These are phyloP conservation scores for Gossypium arboreum DNA, from an alignment of 345 rosid genomes.

Conservation along the genomic window DNA sequence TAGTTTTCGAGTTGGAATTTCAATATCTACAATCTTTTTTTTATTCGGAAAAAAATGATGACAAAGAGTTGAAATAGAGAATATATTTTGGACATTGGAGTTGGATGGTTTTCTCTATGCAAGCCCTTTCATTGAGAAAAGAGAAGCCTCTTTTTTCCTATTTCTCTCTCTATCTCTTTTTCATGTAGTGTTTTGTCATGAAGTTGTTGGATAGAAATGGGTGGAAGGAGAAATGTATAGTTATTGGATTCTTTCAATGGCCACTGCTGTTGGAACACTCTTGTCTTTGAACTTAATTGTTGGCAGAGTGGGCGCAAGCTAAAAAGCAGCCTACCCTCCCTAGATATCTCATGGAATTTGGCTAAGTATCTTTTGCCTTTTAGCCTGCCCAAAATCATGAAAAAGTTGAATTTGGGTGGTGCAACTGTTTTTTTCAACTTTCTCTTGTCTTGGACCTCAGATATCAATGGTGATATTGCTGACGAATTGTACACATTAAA, in stretches of 20 bases:
- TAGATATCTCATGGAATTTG: neutral
- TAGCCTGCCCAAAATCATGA: neutral
- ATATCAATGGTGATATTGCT: neutral
- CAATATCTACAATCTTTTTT: too few species aligned
- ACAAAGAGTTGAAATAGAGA: conserved; percentile 18
- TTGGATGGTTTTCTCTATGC: neutral
- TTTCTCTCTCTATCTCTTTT: neutral
- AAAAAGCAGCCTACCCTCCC: conserved; percentile 3
- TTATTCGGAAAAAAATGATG: neutral
- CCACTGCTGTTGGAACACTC: neutral
- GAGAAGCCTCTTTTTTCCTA: neutral
- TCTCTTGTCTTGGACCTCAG: neutral
- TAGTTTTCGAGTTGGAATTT: neutral
- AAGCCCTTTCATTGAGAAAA: conserved; percentile 12
- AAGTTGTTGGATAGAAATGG: conserved; percentile 31
- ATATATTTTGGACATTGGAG: conserved; percentile 7
- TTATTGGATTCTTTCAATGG: conserved; percentile 7
- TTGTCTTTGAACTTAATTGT: neutral
- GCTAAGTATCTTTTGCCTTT: neutral
- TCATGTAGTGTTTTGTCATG: conserved; percentile 22
- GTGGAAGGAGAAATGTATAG: conserved; percentile 15
- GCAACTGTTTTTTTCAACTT: neutral
- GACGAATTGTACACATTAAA: neutral
- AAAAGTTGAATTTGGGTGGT: neutral
- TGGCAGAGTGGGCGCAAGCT: conserved; percentile 7